Percentiles rank a stretch among this genome's conserved stretches.
These are phyloP conservation scores for Plasmodium chabaudi DNA, from an alignment of 169 alveolate species.

Conservation along the genomic window DNA sequence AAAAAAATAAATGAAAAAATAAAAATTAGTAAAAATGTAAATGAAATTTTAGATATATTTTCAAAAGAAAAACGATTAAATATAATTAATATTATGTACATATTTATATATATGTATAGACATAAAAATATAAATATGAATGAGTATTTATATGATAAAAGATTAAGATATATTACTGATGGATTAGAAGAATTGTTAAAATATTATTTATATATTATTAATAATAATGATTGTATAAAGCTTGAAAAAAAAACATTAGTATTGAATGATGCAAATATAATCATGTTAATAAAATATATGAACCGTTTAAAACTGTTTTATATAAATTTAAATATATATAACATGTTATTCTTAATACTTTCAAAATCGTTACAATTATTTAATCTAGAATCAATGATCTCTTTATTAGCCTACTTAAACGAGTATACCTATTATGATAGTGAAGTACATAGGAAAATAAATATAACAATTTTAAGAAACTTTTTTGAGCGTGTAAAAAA, in stretches of 20 bases:
- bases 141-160: conserved; percentile 51
- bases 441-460: conserved; percentile 40
- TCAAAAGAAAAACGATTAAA: conserved; percentile 19
- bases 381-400: conserved; percentile 4
- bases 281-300: conserved; percentile 60
- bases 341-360: conserved; percentile 35
- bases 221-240: neutral
- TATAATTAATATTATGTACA: conserved; percentile 62
- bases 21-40: conserved; percentile 30
- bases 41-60: conserved; percentile 30
- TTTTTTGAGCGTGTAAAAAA: no score
- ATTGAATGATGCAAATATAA: conserved; percentile 29
- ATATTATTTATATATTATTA: conserved; percentile 35
- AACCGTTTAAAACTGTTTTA: conserved; percentile 52
- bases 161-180: conserved; percentile 36
- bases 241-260: neutral
- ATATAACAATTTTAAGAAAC: conserved; percentile 6
- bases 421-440: conserved; percentile 35
- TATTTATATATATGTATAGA: conserved; percentile 54
- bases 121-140: conserved; percentile 16
- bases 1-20: conserved; percentile 31
- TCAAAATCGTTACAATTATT: conserved; percentile 35
- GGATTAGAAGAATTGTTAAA: conserved; percentile 37
- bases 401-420: conserved; percentile 42
- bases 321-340: conserved; percentile 50